These are phyloP conservation scores for Leccinum imitatum DNA, from an alignment of 768 basidiomycete species.

Conservation along the genomic window DNA sequence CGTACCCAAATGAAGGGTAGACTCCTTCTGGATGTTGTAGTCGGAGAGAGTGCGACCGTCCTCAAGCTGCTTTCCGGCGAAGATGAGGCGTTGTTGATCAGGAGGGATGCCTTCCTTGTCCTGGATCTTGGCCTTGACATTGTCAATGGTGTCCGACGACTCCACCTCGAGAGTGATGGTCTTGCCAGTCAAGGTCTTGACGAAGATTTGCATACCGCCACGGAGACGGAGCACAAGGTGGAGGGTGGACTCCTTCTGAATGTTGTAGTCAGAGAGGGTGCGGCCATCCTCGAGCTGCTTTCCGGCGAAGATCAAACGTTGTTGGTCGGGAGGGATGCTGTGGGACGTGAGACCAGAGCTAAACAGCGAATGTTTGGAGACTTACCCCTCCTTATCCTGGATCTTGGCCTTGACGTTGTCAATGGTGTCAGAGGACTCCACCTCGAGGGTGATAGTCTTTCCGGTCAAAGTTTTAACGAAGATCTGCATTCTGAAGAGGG, in stretches of 20 bases:
- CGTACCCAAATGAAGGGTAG: conserved; percentile 54
- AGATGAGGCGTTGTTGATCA: conserved; percentile 88
- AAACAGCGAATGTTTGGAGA: fast-evolving
- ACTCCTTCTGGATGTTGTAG: conserved; percentile 91
- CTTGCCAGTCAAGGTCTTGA: conserved; percentile 84
- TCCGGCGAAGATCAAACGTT: conserved; percentile 94
- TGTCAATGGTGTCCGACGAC: conserved; percentile 85
- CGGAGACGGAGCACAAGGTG: conserved; percentile 88
- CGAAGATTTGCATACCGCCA: conserved; percentile 86
- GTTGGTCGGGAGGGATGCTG: conserved; percentile 85
- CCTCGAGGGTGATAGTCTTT: conserved; percentile 63
- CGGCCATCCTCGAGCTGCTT: conserved; percentile 96
- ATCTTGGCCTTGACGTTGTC: conserved; percentile 42
- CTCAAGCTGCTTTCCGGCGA: conserved; percentile 90
- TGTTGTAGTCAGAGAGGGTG: conserved; percentile 86
- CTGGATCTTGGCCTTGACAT: conserved; percentile 90
- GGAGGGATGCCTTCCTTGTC: conserved; percentile 91
- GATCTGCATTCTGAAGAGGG: conserved; percentile 45
- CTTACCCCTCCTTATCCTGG: conserved; percentile 69
- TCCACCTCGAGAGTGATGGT: conserved; percentile 91
- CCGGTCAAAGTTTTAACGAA: conserved; percentile 88
- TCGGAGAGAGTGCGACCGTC: conserved; percentile 89
- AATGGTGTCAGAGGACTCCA: conserved; percentile 29
- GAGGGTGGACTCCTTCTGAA: conserved; percentile 94
- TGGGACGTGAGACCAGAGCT: background rate